Evolutionary conservation across 495 filamentous ascomycete genomes (phyloP), one percentile per base, ranked within the genome.

Genomic region (Pyrenula massariospora): DNA sequence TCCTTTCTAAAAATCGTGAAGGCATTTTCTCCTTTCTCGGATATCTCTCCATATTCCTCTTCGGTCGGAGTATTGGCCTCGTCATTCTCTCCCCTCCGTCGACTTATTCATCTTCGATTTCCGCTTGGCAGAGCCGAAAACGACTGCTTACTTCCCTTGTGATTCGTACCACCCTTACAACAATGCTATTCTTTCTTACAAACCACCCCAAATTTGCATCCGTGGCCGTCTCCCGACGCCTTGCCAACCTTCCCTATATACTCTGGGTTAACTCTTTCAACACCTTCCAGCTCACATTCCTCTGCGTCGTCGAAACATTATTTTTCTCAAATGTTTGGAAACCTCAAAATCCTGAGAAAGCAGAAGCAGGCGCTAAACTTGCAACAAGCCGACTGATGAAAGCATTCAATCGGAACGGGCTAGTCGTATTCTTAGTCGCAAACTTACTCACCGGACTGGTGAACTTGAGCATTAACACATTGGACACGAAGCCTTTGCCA

Each of bases 221-320:
- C 2, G 73, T 95, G 21, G 73, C 73, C 1, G 89, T 96, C 3
- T 97, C 93, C 2, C 84, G 93, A 24, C 83, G 93, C 11, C 71
- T 99, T 19, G 93, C 93, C 10, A 97, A 97, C 64, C 81, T 96
- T 54, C 91, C 93, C 0, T 99, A 99, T 64, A 73, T 96, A 25
- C 72, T 96, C 52, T 99, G 92, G 92, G 85, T 94, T 15, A 73
- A 82, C 12, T 84, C 89, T 3, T 97, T 91, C 76, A 99, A 97
- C 67, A 85, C 79, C 55, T 74, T 71, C 5, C 88, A 96, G 65
- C 69, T 99, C 19, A 74, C 87, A 2, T 71, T 84, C 2, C 96
- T 91, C 66, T 89, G 84, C 64, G 62, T 82, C 25, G 77, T 90
- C 12, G 92, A 97, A 66, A 81, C 76, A 15, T 48, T 88, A 0